These are phyloP conservation scores for Calonectria pseudoreteaudii DNA, from an alignment of 2,329 filamentous ascomycete genomes.

Conservation along the genomic window DNA sequence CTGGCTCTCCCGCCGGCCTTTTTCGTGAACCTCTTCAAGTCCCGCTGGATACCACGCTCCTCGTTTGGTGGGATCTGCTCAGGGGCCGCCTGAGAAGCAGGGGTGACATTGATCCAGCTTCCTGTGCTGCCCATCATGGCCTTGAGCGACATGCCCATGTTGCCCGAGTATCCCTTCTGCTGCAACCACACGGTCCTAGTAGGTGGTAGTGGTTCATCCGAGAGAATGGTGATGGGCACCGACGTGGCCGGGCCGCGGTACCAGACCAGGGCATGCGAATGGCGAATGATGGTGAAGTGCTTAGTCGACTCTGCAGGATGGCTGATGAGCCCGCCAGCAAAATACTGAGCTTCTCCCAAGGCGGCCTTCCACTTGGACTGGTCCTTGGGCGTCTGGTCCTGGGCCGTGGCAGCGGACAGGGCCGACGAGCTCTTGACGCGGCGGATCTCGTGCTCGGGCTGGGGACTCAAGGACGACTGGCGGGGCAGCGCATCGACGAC, in stretches of 20 bases:
- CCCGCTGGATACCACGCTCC: constrained; percentile 76
- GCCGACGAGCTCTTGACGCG: constrained; percentile 49
- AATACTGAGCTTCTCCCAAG: constrained; percentile 70
- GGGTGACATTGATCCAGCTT: constrained; percentile 77
- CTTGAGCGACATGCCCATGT: constrained; percentile 75
- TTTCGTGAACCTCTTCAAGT: constrained; percentile 73
- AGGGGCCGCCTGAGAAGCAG: constrained; percentile 57
- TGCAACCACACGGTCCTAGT: constrained; percentile 76
- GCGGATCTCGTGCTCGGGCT: constrained; percentile 40
- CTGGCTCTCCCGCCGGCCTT: constrained; percentile 60
- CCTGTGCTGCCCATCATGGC: constrained; percentile 69
- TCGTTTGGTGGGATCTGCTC: constrained; percentile 66
- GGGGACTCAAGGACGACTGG: constrained; percentile 27
- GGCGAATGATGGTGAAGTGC: constrained; percentile 75
- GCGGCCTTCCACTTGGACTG: constrained; percentile 59
- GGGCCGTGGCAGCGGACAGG: constrained; percentile 30
- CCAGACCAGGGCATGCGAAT: constrained; percentile 73
- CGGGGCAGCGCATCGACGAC: constrained; percentile 39
- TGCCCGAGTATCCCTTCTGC: constrained; percentile 75
- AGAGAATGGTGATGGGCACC: constrained; percentile 73
- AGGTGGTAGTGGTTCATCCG: constrained; percentile 65
- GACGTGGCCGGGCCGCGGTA: constrained; percentile 75
- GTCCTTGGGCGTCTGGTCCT: constrained; percentile 32
- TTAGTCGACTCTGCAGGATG: constrained; percentile 74
- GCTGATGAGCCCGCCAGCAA: constrained; percentile 72